Percentiles rank a stretch among this genome's conserved stretches.
Conservation (phyloP, 1,284 basidiomycete genomes). For the Cutaneotrichosporon cutaneum region DNA sequence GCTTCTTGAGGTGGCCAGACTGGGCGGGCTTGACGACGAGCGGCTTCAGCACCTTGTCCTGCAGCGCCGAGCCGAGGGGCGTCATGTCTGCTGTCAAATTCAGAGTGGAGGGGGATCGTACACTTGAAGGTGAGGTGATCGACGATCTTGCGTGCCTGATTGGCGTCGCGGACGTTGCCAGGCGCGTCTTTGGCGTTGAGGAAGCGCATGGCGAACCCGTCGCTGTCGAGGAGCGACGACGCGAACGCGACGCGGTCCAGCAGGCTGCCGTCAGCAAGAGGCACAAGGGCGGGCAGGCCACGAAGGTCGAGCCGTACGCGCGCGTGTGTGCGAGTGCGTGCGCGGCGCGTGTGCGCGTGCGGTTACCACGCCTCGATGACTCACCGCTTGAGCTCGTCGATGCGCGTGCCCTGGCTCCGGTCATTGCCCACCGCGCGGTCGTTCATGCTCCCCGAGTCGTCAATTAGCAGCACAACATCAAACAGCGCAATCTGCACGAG, state of each 20-base stretch:
- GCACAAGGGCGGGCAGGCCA: too few relatives aligned
- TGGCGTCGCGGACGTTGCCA: slow-evolving; percentile 43
- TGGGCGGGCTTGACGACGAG: slow-evolving; percentile 13
- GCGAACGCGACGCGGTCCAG: slow-evolving; percentile 45
- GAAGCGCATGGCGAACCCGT: slow-evolving; percentile 55
- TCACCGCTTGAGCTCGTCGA: slow-evolving; percentile 38
- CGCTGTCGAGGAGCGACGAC: slow-evolving; percentile 54
- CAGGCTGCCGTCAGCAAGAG: not conserved
- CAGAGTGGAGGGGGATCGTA: slow-evolving; percentile 9
- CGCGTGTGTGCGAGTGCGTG: not conserved
- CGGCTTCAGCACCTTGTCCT: slow-evolving; percentile 14
- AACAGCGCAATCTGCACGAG: slow-evolving; percentile 52
- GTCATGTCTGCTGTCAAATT: slow-evolving; percentile 31
- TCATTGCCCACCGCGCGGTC: slow-evolving; percentile 40
- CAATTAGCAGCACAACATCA: slow-evolving; percentile 50
- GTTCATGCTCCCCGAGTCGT: slow-evolving; percentile 53
- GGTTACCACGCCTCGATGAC: too few relatives aligned
- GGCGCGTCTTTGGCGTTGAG: slow-evolving; percentile 46
- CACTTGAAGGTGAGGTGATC: slow-evolving; percentile 30
- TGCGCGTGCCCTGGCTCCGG: slow-evolving; percentile 40
- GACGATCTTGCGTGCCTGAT: slow-evolving; percentile 37
- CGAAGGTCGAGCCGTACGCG: too few relatives aligned
- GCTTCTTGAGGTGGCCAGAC: slow-evolving; percentile 9
- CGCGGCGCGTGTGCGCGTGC: too few relatives aligned
- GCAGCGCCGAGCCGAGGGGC: slow-evolving; percentile 19